Evolutionary conservation across 306 rosid genomes (phyloP).

Genomic region (Mimosa bimucronata): DNA sequence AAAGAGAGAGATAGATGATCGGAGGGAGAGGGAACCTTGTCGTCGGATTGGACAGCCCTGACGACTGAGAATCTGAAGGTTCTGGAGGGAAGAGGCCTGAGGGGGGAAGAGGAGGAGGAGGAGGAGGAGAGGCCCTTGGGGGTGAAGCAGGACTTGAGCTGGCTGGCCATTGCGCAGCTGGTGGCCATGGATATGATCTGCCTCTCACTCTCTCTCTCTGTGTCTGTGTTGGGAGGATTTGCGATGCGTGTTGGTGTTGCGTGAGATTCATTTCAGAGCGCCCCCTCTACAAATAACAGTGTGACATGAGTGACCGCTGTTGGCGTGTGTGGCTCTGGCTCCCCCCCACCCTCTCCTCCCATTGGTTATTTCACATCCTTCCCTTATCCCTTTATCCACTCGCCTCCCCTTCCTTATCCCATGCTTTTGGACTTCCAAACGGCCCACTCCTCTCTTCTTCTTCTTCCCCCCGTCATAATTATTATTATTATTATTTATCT

Average conservation of each 20-base stretch:
- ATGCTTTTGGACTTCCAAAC: background rate
- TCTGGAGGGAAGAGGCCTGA: conserved; percentile 37
- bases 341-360: conserved; percentile 46
- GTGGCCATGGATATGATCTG: conserved; percentile 55
- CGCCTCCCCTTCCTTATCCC: background rate
- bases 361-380: conserved; percentile 68
- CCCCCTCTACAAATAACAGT: too few species aligned
- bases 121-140: conserved; percentile 86
- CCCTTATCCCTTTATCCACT: conserved; percentile 52
- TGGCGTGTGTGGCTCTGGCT: conserved; percentile 49
- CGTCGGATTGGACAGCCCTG: conserved; percentile 75
- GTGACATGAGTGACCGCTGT: too few species aligned
- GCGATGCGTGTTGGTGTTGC: too few species aligned
- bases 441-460: background rate
- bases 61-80: conserved; percentile 68
- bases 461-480: too few species aligned
- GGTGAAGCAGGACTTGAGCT: conserved; percentile 78
- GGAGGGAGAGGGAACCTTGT: too few species aligned
- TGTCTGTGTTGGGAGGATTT: background rate
- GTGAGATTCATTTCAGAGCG: too few species aligned
- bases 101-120: conserved; percentile 40
- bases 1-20: too few species aligned
- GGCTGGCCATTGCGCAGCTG: conserved; percentile 88
- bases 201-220: too few species aligned
- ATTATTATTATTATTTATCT: too few species aligned